Base-by-base conservation (phyloP, 495 filamentous ascomycete species). In the Aspergillus indologenus region DNA sequence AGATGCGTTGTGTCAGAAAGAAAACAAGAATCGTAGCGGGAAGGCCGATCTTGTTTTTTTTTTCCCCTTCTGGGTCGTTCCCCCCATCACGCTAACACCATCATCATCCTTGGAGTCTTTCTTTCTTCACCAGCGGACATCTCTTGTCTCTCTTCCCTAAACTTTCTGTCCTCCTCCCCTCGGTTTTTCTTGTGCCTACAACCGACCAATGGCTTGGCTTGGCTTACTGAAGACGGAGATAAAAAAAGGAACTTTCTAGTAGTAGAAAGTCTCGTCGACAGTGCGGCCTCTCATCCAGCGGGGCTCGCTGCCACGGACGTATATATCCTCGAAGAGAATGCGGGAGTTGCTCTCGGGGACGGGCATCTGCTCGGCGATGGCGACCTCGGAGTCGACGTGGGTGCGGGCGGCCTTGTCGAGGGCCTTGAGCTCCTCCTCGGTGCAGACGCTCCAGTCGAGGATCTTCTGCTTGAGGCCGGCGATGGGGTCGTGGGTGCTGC, bases 381-480 rank as follows among this genome's bases (percentile, higher is more conserved):
- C 87, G 18, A 96, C 93, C 84, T 98, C 94, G 65, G 85, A 86
- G 74, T 96, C 91, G 70, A 98, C 91, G 67, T 83, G 74, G 67
- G 74, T 76, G 66, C 92, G 85, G 22, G 94, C 94, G 54, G 92
- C 83, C 83, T 96, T 96, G 80, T 98, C 94, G 67, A 98, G 85
- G 56, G 65, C 61, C 88, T 98, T 98, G 68, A 98, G 87, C 77
- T 97, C 94, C n/a, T 97, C 93, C 81, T 98, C 94, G 60, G 85
- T 84, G 64, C 86, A 85, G 54, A 98, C 90, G 24, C 82, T 85
- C 94, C 94, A 98, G 75, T 98, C 93, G 51, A 98, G 80, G 66
- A 98, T 85, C 81, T 96, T 96, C 81, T 93, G 90, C 84, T 97
- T 98, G 54, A 98, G 86, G 45, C 94, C 94, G 65, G 93, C 92